phyloP scores from a whole-genome alignment of 2,329 filamentous ascomycete species.

The Madurella fahalii region DNA sequence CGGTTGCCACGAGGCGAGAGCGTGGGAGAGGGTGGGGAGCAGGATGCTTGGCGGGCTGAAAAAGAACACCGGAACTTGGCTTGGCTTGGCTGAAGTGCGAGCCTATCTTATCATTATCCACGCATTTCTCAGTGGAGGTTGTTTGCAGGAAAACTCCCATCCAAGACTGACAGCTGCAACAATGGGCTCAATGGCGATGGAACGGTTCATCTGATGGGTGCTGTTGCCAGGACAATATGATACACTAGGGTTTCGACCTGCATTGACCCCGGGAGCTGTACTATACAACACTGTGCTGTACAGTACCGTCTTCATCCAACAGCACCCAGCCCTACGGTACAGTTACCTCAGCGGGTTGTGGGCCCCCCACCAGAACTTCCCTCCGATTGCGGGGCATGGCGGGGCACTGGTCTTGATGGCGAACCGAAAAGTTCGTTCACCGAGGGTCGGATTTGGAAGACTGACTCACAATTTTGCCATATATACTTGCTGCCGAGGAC shows the following conservation, averaged over 20 bases:
- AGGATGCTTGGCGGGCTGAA: background rate
- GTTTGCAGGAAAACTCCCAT: no score
- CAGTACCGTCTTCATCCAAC: no score
- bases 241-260: no score
- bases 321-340: background rate
- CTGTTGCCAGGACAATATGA: no score
- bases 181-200: no score
- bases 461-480: conserved; percentile 20
- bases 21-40: background rate
- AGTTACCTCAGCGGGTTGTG: background rate
- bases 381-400: conserved; percentile 25
- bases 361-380: conserved; percentile 1
- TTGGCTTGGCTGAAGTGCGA: background rate
- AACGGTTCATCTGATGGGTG: no score
- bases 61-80: background rate
- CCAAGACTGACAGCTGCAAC: no score
- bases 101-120: no score
- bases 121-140: no score
- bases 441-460: conserved; percentile 3
- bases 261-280: no score
- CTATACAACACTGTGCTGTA: no score
- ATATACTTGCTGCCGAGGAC: background rate
- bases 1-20: background rate
- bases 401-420: conserved; percentile 16
- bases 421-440: conserved; percentile 16